Base-by-base conservation (phyloP, 2,329 filamentous ascomycete species). In the Hypoxylon sp. region DNA sequence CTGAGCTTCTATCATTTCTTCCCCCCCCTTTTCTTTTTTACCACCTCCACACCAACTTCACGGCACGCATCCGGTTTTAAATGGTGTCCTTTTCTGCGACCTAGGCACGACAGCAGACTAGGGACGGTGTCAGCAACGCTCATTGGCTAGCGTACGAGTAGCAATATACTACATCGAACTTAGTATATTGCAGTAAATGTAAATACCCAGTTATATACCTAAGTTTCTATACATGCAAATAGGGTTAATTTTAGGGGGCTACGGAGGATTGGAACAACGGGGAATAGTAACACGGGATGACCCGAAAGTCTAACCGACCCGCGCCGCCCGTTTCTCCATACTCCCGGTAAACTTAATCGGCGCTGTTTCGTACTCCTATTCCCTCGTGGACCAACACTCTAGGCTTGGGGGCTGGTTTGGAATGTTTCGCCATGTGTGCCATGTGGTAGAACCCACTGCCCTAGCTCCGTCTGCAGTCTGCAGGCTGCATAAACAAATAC, bases 81-180 rank as follows among this genome's bases (percentile, higher is more conserved):
- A 43, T 48, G 28, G 36, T 36, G 38, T 32, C 55, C 21, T 45
- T 19, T 38, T 58, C 17, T 45, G 28, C 14, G 45, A 53, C 25
- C 38, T 36, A 45, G 23, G 28, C 60, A 60, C 60, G 43, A 11
- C 60, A 62, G 46, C 45, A 14, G 34, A 32, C 32, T 52, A 46
- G 56, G 51, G 25, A 48, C 9, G 17, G n/a, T 32, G 36, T 61
- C 60, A 50, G 51, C 57, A 23, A 60, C 48, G 19, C 19, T 53
- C 6, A 71, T 69, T 71, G 68, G 68, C 17, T 49, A 19, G 17
- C 66, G 50, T 71, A 71, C 68, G 68, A 69, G 23, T 5, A 62
- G 23, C 19, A 32, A 58, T 60, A 58, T 17, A 7, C n/a, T 56
- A 30, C 25, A 4, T 36, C 43, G 57, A 52, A 19, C 19, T 34